A percentile compares a stretch with the other conserved stretches of the same genome.
These are phyloP conservation scores for Fragaria iinumae DNA, from an alignment of 306 rosid genomes.

Conservation along the genomic window DNA sequence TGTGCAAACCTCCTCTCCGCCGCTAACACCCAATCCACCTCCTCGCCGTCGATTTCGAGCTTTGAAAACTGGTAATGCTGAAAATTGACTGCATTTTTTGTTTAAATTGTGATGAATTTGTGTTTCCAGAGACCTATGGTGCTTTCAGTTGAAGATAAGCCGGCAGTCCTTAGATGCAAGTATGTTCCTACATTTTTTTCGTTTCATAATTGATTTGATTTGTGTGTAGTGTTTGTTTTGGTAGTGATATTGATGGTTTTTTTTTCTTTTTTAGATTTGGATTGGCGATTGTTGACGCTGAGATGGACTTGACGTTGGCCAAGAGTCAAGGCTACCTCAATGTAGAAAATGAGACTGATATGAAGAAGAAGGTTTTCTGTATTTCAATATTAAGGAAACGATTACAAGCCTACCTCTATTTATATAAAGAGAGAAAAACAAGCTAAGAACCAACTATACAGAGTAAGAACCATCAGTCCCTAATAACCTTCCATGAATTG, in stretches of 20 bases:
- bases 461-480: too few relatives aligned
- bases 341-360: too few relatives aligned
- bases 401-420: too few relatives aligned
- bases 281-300: slow-evolving; percentile 90
- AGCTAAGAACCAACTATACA: too few relatives aligned
- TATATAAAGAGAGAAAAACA: too few relatives aligned
- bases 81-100: neutral
- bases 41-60: too few relatives aligned
- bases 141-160: slow-evolving; percentile 84
- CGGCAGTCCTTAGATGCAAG: slow-evolving; percentile 83
- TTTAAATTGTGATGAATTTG: neutral
- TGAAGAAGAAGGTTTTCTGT: too few relatives aligned
- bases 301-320: slow-evolving; percentile 89
- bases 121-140: slow-evolving; percentile 69
- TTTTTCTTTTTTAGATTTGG: slow-evolving; percentile 54
- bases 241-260: slow-evolving; percentile 6
- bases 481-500: too few relatives aligned
- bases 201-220: neutral
- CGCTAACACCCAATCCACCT: too few relatives aligned
- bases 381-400: too few relatives aligned
- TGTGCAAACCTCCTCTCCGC: too few relatives aligned
- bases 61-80: neutral
- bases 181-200: slow-evolving; percentile 17
- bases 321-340: slow-evolving; percentile 96
- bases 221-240: slow-evolving; percentile 4